These are phyloP conservation scores for Niebla homalea DNA, from an alignment of 495 filamentous ascomycete genomes.

Conservation along the genomic window DNA sequence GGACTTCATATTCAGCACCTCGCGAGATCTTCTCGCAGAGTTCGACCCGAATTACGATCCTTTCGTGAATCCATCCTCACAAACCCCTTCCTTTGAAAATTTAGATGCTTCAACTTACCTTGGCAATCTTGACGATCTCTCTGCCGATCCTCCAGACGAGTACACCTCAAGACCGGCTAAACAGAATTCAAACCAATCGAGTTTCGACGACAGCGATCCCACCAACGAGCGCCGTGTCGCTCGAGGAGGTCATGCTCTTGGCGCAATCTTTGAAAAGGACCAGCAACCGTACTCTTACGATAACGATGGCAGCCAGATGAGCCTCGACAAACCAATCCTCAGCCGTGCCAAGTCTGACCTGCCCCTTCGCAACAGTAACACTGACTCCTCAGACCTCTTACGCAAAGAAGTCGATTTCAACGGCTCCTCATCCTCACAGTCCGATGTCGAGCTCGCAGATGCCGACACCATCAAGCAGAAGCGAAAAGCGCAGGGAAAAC, in stretches of 20 bases:
- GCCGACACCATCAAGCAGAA: conserved; percentile 4
- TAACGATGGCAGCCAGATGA: conserved; percentile 23
- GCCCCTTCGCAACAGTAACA: conserved; percentile 35
- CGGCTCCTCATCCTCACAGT: neutral
- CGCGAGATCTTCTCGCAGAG: conserved; percentile 54
- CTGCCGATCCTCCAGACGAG: conserved; percentile 4
- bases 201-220: conserved; percentile 1
- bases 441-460: conserved; percentile 3
- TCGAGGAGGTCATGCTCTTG: neutral
- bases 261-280: neutral
- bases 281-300: neutral
- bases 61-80: conserved; percentile 18
- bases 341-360: conserved; percentile 25
- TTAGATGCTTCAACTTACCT: conserved; percentile 1
- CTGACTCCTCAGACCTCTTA: conserved; percentile 27
- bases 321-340: conserved; percentile 19
- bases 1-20: conserved; percentile 90
- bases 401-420: conserved; percentile 13
- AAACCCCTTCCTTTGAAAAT: conserved; percentile 16
- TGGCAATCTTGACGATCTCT: conserved; percentile 4
- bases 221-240: neutral
- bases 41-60: conserved; percentile 27
- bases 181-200: neutral
- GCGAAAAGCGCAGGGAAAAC: neutral
- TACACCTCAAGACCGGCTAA: conserved; percentile 1